Evolutionary conservation across 306 rosid genomes (phyloP), one percentile per base, ranked within the genome.

Genomic region (Crataegus laevigata): DNA sequence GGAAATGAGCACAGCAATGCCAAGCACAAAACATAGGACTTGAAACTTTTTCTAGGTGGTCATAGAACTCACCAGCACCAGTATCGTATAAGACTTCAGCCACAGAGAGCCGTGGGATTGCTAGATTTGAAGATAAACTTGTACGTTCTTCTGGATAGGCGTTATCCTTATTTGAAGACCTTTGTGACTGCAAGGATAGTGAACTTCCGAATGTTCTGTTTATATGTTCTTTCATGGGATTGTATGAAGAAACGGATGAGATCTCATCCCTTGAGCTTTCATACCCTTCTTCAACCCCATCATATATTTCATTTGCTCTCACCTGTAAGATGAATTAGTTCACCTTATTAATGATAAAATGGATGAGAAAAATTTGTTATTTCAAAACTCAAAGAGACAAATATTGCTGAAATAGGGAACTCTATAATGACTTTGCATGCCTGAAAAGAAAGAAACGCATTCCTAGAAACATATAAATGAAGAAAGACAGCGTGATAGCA

Each of bases 171-270:
- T 61, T 80, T 78, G 88, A 87, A 75, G 90, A 92, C 84, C 90
- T 88, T 66, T 89, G 90, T 42, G 96, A 92, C 63, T 84, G 96
- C 82, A 96, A 81, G 66, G 99, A 96, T 2, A 87, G 68, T 22
- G 94, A 90, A 87, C 98, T 92, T 79, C 90, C 98, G 73, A 90
- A 88, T 78, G 89, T 84, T 90, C 88, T 90, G 75, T 83, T 79
- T 52, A 91, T 32, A 71, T 80, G 81, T 70, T 88, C 97, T 87
- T 81, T 94, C 81, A 77, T 75, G 42, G 93, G 96, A 60, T 84
- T 96, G 88, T 85, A 96, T 9, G 99, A 96, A n/a, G 99, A 92
- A 78, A 96, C 96, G 28, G 99, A 96, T 28, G 97, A 92, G 71
- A 88, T 77, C 77, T 96, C 99, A 82, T 96, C 99, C 79, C 87